Conservation (phyloP, 768 basidiomycete genomes). For the Ephemerocybe angulata region DNA sequence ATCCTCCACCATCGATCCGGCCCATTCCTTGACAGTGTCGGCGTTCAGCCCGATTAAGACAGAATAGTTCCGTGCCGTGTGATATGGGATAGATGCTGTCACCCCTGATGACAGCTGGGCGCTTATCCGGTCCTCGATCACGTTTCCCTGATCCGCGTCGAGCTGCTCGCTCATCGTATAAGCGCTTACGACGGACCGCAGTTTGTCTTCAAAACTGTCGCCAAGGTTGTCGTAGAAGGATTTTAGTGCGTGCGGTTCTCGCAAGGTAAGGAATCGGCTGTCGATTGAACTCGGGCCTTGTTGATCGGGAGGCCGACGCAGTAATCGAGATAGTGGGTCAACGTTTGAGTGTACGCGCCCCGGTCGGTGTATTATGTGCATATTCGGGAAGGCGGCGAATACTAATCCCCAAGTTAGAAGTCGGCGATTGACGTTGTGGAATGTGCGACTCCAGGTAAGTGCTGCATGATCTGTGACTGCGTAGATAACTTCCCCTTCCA, state of each 20-base stretch:
- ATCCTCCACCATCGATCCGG: too few species aligned
- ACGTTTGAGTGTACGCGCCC: conserved; percentile 42
- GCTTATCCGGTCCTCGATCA: neutral
- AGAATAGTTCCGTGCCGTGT: too few species aligned
- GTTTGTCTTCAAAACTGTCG: neutral
- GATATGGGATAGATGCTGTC: too few species aligned
- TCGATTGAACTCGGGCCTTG: too few species aligned
- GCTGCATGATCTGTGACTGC: conserved; percentile 31
- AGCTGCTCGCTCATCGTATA: too few species aligned
- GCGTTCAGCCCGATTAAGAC: too few species aligned
- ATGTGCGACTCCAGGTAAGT: conserved; percentile 33
- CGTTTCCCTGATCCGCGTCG: neutral
- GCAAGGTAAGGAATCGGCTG: too few species aligned
- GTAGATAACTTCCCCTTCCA: conserved; percentile 31
- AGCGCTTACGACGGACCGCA: too few species aligned
- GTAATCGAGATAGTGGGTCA: conserved; percentile 34
- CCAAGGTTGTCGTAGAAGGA: neutral
- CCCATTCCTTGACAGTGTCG: too few species aligned
- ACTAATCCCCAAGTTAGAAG: conserved; percentile 33
- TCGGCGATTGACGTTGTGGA: conserved; percentile 33
- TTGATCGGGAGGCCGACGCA: conserved; percentile 17
- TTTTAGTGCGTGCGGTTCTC: neutral
- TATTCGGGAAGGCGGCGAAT: conserved; percentile 31
- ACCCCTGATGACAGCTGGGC: neutral
- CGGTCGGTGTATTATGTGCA: conserved; percentile 40